These are phyloP conservation scores for Monosporascus sp. DNA, from an alignment of 2,329 filamentous ascomycete species.

Conservation along the genomic window DNA sequence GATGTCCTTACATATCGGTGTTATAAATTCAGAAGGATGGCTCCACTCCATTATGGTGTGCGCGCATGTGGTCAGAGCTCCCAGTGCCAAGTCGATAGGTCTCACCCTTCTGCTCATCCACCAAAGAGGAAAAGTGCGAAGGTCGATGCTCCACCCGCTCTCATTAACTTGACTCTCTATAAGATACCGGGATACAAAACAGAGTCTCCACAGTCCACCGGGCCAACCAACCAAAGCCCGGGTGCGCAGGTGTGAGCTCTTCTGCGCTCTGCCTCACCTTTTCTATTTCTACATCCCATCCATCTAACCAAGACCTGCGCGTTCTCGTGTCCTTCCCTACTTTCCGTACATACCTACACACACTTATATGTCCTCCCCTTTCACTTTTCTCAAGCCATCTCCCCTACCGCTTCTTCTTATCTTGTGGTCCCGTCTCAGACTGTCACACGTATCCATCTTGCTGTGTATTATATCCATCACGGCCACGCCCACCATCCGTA, in stretches of 20 bases:
- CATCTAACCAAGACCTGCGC: constrained; percentile 8
- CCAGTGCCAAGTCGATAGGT: neutral
- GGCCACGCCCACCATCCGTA: neutral
- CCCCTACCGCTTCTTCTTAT: constrained; percentile 16
- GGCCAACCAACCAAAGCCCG: neutral
- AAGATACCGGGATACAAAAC: neutral
- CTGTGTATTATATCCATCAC: neutral
- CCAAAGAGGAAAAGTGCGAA: neutral
- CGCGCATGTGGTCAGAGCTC: neutral
- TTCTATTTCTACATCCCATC: constrained; percentile 15
- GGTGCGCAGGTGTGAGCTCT: constrained; percentile 6
- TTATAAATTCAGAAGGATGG: no score
- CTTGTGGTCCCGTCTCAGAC: neutral
- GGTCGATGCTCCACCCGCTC: neutral
- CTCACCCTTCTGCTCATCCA: neutral
- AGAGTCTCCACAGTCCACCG: neutral
- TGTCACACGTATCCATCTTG: neutral
- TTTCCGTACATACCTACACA: neutral
- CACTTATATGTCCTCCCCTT: constrained; percentile 6
- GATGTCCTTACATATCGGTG: no score
- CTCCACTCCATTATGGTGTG: no score
- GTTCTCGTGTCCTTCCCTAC: constrained; percentile 7
- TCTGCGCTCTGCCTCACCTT: constrained; percentile 17
- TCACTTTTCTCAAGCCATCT: constrained; percentile 22
- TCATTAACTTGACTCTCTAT: neutral